Evolutionary conservation across 2,329 filamentous ascomycete species (phyloP).

Genomic region (Aspergillus cejpii): DNA sequence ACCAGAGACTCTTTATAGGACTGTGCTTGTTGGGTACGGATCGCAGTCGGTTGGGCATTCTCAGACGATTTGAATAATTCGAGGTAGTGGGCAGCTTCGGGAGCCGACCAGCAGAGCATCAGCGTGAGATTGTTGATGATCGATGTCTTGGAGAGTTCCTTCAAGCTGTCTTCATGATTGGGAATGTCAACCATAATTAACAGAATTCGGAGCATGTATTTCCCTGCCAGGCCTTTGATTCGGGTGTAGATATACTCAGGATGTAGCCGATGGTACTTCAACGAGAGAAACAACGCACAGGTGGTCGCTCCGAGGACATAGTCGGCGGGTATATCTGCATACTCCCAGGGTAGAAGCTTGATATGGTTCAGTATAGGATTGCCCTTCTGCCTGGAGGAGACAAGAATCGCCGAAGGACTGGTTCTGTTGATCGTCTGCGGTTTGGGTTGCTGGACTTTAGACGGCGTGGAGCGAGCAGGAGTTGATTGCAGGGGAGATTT

Average conservation of each 20-base stretch:
- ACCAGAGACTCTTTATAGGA: slow-evolving; percentile 80
- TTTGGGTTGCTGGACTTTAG: slow-evolving; percentile 74
- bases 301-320: slow-evolving; percentile 83
- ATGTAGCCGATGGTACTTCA: slow-evolving; percentile 96
- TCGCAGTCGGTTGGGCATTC: slow-evolving; percentile 71
- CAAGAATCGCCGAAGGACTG: slow-evolving; percentile 71
- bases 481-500: slow-evolving; percentile 41
- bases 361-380: slow-evolving; percentile 86
- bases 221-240: slow-evolving; percentile 74
- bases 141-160: slow-evolving; percentile 86
- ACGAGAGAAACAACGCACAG: slow-evolving; percentile 82
- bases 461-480: slow-evolving; percentile 23
- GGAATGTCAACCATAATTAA: slow-evolving; percentile 91
- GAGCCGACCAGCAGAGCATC: slow-evolving; percentile 87
- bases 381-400: slow-evolving; percentile 87
- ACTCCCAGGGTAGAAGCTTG: slow-evolving; percentile 84
- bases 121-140: slow-evolving; percentile 88
- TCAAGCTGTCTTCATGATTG: slow-evolving; percentile 84
- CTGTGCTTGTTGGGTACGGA: slow-evolving; percentile 75
- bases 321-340: slow-evolving; percentile 91
- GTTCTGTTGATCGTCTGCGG: slow-evolving; percentile 69
- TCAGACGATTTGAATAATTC: slow-evolving; percentile 95
- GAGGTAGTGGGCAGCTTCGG: slow-evolving; percentile 87
- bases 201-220: slow-evolving; percentile 79
- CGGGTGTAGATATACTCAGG: slow-evolving; percentile 97